Evolutionary conservation across 2,329 filamentous ascomycete species (phyloP).

Genomic region (Dactylellina parvicollis): DNA sequence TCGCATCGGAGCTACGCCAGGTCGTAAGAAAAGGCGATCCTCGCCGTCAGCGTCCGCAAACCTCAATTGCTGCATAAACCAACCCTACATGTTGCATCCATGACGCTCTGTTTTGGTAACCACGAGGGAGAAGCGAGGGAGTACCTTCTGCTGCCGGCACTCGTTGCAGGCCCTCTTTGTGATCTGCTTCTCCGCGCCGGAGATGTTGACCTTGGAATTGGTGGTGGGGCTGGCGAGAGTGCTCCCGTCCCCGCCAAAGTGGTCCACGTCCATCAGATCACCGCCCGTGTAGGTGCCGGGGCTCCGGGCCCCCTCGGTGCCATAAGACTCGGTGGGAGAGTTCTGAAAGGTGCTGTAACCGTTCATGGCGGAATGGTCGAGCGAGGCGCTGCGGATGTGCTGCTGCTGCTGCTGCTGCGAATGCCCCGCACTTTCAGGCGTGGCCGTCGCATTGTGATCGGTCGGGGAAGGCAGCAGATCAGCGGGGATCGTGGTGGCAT

Average conservation of each 20-base stretch:
- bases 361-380: constrained; percentile 42
- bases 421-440: constrained; percentile 52
- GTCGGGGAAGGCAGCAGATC: constrained; percentile 49
- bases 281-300: constrained; percentile 39
- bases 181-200: constrained; percentile 65
- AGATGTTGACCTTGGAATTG: constrained; percentile 51
- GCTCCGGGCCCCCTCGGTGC: constrained; percentile 48
- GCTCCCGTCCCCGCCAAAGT: constrained; percentile 41
- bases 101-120: neutral
- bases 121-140: constrained; percentile 57
- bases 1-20: constrained; percentile 77
- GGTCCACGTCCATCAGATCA: constrained; percentile 51
- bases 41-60: constrained; percentile 9
- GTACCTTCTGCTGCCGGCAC: constrained; percentile 85
- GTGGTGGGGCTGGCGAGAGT: constrained; percentile 47
- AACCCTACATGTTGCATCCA: constrained; percentile 9
- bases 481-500: constrained; percentile 28
- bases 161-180: constrained; percentile 86
- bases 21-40: constrained; percentile 17
- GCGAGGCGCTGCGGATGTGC: constrained; percentile 46
- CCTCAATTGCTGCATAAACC: constrained; percentile 5
- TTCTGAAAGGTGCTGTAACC: constrained; percentile 51
- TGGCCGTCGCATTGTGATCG: constrained; percentile 34
- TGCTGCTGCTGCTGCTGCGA: constrained; percentile 26
- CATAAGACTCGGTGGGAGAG: constrained; percentile 52